Conservation (phyloP, 495 filamentous ascomycete genomes). For the Lichenothelia convexa region DNA sequence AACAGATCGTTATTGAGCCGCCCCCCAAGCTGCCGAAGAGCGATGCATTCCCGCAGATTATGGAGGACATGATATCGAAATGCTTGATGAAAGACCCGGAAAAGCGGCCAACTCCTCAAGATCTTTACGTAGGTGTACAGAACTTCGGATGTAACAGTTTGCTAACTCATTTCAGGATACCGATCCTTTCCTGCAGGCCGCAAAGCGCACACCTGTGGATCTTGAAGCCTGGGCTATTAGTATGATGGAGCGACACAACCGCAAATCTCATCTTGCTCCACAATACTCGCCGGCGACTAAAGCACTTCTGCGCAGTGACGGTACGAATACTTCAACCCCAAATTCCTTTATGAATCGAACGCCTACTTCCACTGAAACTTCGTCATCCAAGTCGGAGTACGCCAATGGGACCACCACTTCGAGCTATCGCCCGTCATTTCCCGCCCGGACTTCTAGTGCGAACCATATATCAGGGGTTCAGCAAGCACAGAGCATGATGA, state of each 20-base stretch:
- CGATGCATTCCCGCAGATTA: conserved; percentile 82
- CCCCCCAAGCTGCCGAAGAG: conserved; percentile 87
- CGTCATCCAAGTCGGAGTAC: conserved; percentile 2
- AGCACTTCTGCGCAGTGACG: conserved; percentile 18
- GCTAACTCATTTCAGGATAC: conserved; percentile 40
- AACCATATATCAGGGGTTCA: conserved; percentile 1
- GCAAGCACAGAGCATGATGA: conserved; percentile 4
- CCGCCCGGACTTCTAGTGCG: conserved; percentile 12
- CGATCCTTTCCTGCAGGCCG: conserved; percentile 83
- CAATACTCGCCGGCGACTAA: conserved; percentile 32
- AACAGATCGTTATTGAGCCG: conserved; percentile 94
- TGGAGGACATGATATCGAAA: conserved; percentile 93
- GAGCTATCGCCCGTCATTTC: conserved; percentile 5
- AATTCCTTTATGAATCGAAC: neutral
- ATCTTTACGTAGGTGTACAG: conserved; percentile 44
- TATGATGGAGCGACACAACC: conserved; percentile 79
- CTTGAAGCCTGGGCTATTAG: conserved; percentile 76
- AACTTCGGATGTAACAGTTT: neutral
- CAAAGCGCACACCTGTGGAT: conserved; percentile 84
- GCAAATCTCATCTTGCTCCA: conserved; percentile 65
- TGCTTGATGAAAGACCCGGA: conserved; percentile 80
- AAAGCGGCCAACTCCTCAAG: conserved; percentile 73
- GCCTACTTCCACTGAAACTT: neutral
- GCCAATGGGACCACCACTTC: neutral
- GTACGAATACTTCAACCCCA: conserved; percentile 1